These are phyloP conservation scores for Coprinopsis cinerea DNA, from an alignment of 768 basidiomycete genomes.

Conservation along the genomic window DNA sequence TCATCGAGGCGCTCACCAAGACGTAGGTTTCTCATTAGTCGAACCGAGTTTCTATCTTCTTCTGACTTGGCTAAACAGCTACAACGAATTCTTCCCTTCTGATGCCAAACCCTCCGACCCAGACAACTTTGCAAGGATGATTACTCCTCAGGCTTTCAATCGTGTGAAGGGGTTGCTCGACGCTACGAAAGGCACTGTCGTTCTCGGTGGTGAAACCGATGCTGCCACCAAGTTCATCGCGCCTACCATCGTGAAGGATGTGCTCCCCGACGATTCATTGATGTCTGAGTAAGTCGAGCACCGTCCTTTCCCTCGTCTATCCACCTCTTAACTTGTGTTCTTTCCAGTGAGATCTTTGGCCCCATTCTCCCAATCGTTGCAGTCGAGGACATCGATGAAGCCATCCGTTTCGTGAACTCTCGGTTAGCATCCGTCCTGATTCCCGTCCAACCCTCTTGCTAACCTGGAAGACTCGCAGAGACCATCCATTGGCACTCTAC, in stretches of 20 bases:
- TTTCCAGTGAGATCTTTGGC: conserved; percentile 72
- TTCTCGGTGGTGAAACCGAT: conserved; percentile 58
- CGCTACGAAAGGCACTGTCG: conserved; percentile 58
- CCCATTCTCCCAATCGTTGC: conserved; percentile 73
- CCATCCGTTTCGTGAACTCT: conserved; percentile 60
- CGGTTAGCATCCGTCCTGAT: conserved; percentile 30
- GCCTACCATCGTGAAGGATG: conserved; percentile 66
- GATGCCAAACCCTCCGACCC: conserved; percentile 39
- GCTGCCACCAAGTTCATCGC: conserved; percentile 56
- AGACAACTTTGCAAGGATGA: conserved; percentile 37
- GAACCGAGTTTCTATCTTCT: too few relatives aligned
- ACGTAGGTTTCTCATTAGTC: conserved; percentile 26
- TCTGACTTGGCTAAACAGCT: neutral
- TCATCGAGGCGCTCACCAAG: conserved; percentile 39
- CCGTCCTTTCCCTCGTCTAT: neutral
- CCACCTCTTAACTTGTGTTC: neutral
- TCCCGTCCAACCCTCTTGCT: too few relatives aligned
- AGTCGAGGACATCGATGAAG: conserved; percentile 65
- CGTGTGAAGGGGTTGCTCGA: conserved; percentile 62
- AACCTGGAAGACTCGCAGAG: conserved; percentile 31
- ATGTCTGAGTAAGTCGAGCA: conserved; percentile 61
- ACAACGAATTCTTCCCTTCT: conserved; percentile 47
- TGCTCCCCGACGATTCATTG: conserved; percentile 57
- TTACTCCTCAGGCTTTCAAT: conserved; percentile 40
- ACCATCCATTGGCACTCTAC: conserved; percentile 72